Evolutionary conservation across 225 moss, liverwort and hornwort genomes (phyloP).

Genomic region (Antitrichia curtipendula): DNA sequence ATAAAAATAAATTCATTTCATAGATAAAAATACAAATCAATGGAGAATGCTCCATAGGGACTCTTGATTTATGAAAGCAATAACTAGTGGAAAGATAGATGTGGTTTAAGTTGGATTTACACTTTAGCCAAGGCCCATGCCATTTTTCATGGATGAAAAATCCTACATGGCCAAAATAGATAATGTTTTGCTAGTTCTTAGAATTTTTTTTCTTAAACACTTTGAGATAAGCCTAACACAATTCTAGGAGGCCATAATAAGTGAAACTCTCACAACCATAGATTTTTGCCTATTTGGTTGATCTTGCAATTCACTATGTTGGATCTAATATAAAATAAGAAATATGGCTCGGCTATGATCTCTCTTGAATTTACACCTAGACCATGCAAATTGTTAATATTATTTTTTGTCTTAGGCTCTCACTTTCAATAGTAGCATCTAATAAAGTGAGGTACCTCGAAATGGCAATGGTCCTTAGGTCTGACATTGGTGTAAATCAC

Average conservation of each 20-base stretch:
- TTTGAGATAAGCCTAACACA: neutral
- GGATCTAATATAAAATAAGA: too few species aligned
- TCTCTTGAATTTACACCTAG: neutral
- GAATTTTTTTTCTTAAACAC: accelerated
- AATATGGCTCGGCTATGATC: too few species aligned
- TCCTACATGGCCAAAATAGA: neutral
- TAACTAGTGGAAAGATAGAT: neutral
- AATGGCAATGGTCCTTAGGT: neutral
- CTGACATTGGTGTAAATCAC: accelerated
- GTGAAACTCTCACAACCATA: too few species aligned
- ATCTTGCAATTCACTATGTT: too few species aligned
- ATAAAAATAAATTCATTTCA: neutral
- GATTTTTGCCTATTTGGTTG: too few species aligned
- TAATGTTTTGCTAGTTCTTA: neutral
- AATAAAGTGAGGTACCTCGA: neutral
- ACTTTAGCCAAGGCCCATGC: neutral
- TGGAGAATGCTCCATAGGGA: accelerated
- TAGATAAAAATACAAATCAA: neutral
- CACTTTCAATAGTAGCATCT: accelerated
- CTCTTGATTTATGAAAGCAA: neutral
- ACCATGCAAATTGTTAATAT: neutral
- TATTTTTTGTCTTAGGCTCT: neutral
- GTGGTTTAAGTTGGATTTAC: neutral
- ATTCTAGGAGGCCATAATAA: neutral
- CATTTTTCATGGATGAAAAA: neutral